Evolutionary conservation across 495 filamentous ascomycete genomes (phyloP), one percentile per base, ranked within the genome.

Genomic region (Penicillium herquei): DNA sequence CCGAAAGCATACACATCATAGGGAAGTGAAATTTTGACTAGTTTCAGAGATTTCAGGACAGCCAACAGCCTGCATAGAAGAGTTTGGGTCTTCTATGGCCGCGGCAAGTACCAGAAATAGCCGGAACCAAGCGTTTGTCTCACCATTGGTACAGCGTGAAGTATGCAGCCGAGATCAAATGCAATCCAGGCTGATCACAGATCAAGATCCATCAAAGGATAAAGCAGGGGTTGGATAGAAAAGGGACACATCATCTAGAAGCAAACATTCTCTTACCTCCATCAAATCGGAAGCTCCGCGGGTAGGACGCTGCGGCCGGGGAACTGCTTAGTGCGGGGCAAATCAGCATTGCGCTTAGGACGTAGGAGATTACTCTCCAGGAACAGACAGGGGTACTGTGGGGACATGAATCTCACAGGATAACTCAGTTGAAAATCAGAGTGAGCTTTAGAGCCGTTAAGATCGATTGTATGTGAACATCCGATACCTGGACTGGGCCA

Each of bases 121-220:
- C 46, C 53, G 55, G 61, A 49, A 59, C 51, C 49, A 54, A 58
- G 59, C 51, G 49, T 55, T 45, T 56, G 62, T 65, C 58, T 67
- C 56, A 67, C 64, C 59, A 50, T 41, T 46, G 57, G 55, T 58
- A 52, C 52, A 47, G 55, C 16, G 52, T 49, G 49, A 39, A 31
- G 51, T 9, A 14, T 7, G 14, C 31, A 26, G 37, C 31, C 44
- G 40, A 49, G 14, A 42, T n/a, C 3, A 16, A 35, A 16, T 16
- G 31, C 0, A 21, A 44, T 44, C 35, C 26, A 41, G 10, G 6
- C 7, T 8, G 17, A 46, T 33, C 3, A 16, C 14, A 39, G 44
- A 47, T 21, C 21, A 26, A 26, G 21, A 26, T 26, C 21, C 21
- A 26, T 26, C 21, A 26, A 2, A 26, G 21, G 21, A 26, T 26